Percentiles rank a stretch among this genome's conserved stretches.
These are phyloP conservation scores for Trypanosoma lewisi DNA, from an alignment of 208 protist genomes.

Conservation along the genomic window DNA sequence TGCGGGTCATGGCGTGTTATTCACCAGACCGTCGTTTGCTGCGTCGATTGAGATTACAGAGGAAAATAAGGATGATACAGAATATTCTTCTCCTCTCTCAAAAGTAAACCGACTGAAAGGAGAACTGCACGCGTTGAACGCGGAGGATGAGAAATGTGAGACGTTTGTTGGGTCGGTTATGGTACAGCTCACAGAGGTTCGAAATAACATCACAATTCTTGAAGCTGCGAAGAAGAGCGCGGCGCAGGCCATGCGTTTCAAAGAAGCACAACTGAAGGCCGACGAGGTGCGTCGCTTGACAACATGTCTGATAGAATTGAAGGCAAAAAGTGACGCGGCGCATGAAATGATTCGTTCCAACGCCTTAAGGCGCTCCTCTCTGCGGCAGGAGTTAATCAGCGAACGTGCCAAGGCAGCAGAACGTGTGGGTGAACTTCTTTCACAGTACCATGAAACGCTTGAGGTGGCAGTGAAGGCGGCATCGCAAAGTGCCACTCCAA, in stretches of 20 bases:
- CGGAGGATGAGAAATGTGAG: slow-evolving; percentile 10
- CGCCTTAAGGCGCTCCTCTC: background rate
- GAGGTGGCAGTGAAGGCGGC: background rate
- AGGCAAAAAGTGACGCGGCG: background rate
- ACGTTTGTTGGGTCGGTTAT: slow-evolving; percentile 29
- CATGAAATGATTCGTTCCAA: slow-evolving; percentile 3
- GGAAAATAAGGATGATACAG: background rate
- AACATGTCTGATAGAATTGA: slow-evolving; percentile 1
- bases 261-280: slow-evolving; percentile 35
- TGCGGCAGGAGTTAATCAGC: background rate
- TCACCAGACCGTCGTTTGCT: background rate
- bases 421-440: slow-evolving; percentile 6
- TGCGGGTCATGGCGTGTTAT: slow-evolving; percentile 9
- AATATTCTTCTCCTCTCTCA: slow-evolving; percentile 13
- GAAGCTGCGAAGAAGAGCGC: slow-evolving; percentile 38
- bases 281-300: slow-evolving; percentile 16
- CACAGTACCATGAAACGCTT: slow-evolving; percentile 8
- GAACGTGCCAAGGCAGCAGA: background rate
- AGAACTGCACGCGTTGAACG: slow-evolving; percentile 10
- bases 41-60: background rate
- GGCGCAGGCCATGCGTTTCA: slow-evolving; percentile 39
- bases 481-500: background rate
- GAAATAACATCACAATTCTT: slow-evolving; percentile 25
- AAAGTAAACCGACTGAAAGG: slow-evolving; percentile 5
- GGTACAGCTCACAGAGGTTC: slow-evolving; percentile 21